Percentiles rank a stretch among this genome's conserved stretches.
These are phyloP conservation scores for Litchi chinensis DNA, from an alignment of 345 rosid genomes.

Conservation along the genomic window DNA sequence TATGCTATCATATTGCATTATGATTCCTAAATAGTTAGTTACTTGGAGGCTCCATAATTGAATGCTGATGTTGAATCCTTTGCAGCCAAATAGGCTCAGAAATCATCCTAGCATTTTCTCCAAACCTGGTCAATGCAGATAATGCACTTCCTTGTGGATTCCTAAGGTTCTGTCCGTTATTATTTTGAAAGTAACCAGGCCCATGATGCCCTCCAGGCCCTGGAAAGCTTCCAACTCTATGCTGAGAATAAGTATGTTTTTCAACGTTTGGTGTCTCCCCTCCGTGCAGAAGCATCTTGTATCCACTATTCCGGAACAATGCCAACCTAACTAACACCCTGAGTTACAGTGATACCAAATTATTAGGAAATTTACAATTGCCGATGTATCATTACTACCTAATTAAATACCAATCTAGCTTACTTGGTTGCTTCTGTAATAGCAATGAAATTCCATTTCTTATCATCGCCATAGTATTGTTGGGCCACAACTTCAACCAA, in stretches of 20 bases:
- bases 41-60: slow-evolving; percentile 60
- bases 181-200: slow-evolving; percentile 32
- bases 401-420: slow-evolving; percentile 29
- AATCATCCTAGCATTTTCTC: slow-evolving; percentile 69
- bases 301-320: slow-evolving; percentile 69
- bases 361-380: slow-evolving; percentile 14
- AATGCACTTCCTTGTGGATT: slow-evolving; percentile 80
- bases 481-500: slow-evolving; percentile 87
- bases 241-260: slow-evolving; percentile 44
- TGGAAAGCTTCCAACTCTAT: slow-evolving; percentile 23
- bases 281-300: slow-evolving; percentile 93
- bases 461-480: slow-evolving; percentile 71
- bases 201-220: slow-evolving; percentile 32
- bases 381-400: neutral
- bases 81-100: slow-evolving; percentile 55
- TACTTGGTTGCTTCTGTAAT: slow-evolving; percentile 80
- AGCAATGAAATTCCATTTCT: slow-evolving; percentile 89
- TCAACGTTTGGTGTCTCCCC: slow-evolving; percentile 76
- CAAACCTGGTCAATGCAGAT: slow-evolving; percentile 74
- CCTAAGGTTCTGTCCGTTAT: slow-evolving; percentile 47
- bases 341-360: slow-evolving; percentile 26
- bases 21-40: slow-evolving; percentile 12
- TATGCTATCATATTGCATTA: slow-evolving; percentile 4
- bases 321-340: slow-evolving; percentile 78
- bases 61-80: slow-evolving; percentile 66